Base-by-base conservation (phyloP, 257 asterid species). In the Lycium barbarum region DNA sequence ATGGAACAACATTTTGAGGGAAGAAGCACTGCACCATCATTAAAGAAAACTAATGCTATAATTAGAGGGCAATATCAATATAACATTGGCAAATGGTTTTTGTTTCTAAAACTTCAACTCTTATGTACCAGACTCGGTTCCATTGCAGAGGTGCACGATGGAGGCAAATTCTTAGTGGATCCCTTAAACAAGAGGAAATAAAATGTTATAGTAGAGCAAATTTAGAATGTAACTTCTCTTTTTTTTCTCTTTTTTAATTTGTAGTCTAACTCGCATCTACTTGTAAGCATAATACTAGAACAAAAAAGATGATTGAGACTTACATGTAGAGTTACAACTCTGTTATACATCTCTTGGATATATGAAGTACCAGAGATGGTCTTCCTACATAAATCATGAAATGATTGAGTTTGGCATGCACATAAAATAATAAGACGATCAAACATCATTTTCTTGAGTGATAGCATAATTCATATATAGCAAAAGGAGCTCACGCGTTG, bases 301-400 rank as follows among this genome's bases (percentile, higher is more conserved):
- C 1, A 43, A 83, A 62, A 17, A 45, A 15, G 84, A 5, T 6
- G 59, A 80, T 15, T 26, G 33, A 7, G 36, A 49, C 91, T 83
- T 88, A 94, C 98, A 87, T 95, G 98, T 43, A 97, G 91, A 40
- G 85, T 78, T 22, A 91, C 97, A 53, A 94, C 96, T 9, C 90
- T 90, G 1, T 86, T 81, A 54, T 87, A 95, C 91, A 86, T 91
- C 33, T 86, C 82, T 85, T 93, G 87, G 20, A 95, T 93, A 51
- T 90, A 93, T 15, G 49, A 86, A 59, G 89, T 90, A 61, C 97
- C 98, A 9, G 94, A 89, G 20, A 93, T 80, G 84, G 91, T 98
- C 33, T 91, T 91, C 87, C 98, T 95, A 40, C 20, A 15, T 3
- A 43, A 43, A 43, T 72, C 10, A n/a, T 26, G 20, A 65, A 6